Percentiles rank a stretch among this genome's conserved stretches.
Evolutionary conservation across 768 basidiomycete genomes (phyloP).

Genomic region (Boletus rex-veris): DNA sequence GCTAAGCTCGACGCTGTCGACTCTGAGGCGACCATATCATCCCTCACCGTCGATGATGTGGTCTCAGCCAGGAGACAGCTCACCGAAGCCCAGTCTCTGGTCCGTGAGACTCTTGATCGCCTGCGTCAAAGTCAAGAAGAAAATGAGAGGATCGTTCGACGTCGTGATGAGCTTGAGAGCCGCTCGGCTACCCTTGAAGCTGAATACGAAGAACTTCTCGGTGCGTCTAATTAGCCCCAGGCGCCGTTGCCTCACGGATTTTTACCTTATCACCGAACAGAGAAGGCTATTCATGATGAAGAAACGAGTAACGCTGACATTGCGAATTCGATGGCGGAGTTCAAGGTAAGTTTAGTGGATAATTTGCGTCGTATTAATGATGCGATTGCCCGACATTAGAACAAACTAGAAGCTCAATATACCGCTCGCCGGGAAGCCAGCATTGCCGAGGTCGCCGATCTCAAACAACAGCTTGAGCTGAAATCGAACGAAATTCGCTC

Average conservation of each 20-base stretch:
- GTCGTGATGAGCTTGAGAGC: constrained; percentile 85
- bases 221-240: constrained; percentile 42
- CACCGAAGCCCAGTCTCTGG: constrained; percentile 78
- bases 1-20: constrained; percentile 83
- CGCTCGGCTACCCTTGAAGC: constrained; percentile 78
- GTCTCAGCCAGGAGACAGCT: constrained; percentile 83
- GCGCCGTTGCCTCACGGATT: neutral
- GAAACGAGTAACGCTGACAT: constrained; percentile 81
- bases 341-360: constrained; percentile 58
- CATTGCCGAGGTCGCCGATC: constrained; percentile 74
- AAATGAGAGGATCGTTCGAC: constrained; percentile 75
- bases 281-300: constrained; percentile 90
- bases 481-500: constrained; percentile 79
- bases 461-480: constrained; percentile 88
- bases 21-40: constrained; percentile 47
- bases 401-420: constrained; percentile 92
- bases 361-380: neutral
- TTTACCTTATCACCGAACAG: constrained; percentile 38
- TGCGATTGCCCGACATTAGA: constrained; percentile 42
- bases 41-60: constrained; percentile 73
- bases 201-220: constrained; percentile 96
- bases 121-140: constrained; percentile 90
- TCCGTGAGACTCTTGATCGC: constrained; percentile 87
- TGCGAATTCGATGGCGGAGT: constrained; percentile 80
- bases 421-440: constrained; percentile 90